Percentiles rank a stretch among this genome's conserved stretches.
phyloP scores from a whole-genome alignment of 73 alveolate genomes.

The Uronychia binucleata region DNA sequence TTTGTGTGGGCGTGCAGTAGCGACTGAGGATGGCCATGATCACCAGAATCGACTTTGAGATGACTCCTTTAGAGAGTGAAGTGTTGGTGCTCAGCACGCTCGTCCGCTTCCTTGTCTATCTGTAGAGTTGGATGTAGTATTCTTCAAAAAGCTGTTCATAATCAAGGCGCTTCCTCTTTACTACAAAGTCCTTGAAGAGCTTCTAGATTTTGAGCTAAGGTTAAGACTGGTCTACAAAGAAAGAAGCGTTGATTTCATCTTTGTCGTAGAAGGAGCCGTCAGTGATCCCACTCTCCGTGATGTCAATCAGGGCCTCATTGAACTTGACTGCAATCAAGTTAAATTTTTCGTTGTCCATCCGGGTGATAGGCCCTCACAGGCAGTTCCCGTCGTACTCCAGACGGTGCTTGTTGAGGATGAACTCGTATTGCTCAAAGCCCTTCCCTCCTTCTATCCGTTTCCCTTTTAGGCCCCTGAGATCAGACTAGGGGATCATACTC shows the following conservation, averaged over 20 bases:
- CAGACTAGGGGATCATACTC: neutral
- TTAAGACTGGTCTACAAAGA: neutral
- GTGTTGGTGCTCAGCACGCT: constrained; percentile 13
- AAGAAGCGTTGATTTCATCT: neutral
- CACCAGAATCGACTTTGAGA: neutral
- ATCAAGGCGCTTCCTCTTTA: neutral
- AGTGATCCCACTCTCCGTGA: constrained; percentile 25
- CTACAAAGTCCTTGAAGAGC: constrained; percentile 37
- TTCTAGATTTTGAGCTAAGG: constrained; percentile 16
- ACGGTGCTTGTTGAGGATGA: constrained; percentile 13
- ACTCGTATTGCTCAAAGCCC: neutral
- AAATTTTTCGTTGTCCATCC: constrained; percentile 12
- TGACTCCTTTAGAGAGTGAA: constrained; percentile 22
- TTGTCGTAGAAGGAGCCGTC: neutral
- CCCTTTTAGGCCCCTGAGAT: neutral
- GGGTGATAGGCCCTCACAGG: constrained; percentile 16
- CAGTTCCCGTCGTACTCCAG: constrained; percentile 30
- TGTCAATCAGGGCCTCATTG: constrained; percentile 8
- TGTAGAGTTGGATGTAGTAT: constrained; percentile 30
- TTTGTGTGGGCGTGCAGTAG: constrained; percentile 2
- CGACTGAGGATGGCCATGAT: constrained; percentile 18
- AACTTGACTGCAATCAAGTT: constrained; percentile 17
- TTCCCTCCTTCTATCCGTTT: neutral
- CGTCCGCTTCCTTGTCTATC: constrained; percentile 23
- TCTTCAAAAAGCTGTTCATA: constrained; percentile 41